Conservation (phyloP, 1,284 basidiomycete genomes). For the Trametes pubescens region DNA sequence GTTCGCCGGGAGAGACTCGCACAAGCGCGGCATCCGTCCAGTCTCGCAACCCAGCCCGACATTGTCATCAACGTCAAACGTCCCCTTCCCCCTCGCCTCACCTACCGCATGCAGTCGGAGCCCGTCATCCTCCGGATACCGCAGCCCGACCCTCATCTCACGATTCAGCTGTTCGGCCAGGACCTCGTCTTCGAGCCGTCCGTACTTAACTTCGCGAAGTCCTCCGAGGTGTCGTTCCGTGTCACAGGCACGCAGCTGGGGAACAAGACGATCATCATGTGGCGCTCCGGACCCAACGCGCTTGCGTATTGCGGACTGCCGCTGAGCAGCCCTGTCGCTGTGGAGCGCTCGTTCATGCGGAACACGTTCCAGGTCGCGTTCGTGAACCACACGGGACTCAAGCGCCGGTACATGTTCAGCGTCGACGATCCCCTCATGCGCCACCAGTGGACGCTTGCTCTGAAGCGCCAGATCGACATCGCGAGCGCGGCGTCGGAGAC, state of each 20-base stretch:
- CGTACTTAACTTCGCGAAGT: conserved; percentile 78
- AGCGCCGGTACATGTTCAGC: conserved; percentile 93
- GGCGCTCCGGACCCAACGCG: conserved; percentile 82
- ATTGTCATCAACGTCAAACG: conserved; percentile 75
- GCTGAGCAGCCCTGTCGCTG: conserved; percentile 74
- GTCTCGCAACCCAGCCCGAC: conserved; percentile 52
- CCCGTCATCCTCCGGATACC: conserved; percentile 86
- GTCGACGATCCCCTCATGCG: conserved; percentile 80
- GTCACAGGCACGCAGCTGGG: conserved; percentile 87
- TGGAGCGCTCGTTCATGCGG: conserved; percentile 93
- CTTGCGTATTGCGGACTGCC: conserved; percentile 83
- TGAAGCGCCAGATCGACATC: conserved; percentile 74
- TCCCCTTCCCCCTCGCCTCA: conserved; percentile 77
- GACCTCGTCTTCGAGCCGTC: conserved; percentile 89
- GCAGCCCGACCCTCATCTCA: conserved; percentile 78
- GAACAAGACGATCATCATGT: conserved; percentile 80
- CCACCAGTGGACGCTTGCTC: conserved; percentile 75
- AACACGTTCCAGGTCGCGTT: conserved; percentile 94
- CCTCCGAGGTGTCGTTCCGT: conserved; percentile 85
- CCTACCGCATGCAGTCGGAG: conserved; percentile 87
- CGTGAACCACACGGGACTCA: conserved; percentile 69
- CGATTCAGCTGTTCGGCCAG: conserved; percentile 84
- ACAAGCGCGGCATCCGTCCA: conserved; percentile 65
- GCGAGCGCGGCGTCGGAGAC: conserved; percentile 46
- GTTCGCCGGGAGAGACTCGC: conserved; percentile 76